phyloP scores from a whole-genome alignment of 257 asterid genomes.

The Rubia yunnanensis region DNA sequence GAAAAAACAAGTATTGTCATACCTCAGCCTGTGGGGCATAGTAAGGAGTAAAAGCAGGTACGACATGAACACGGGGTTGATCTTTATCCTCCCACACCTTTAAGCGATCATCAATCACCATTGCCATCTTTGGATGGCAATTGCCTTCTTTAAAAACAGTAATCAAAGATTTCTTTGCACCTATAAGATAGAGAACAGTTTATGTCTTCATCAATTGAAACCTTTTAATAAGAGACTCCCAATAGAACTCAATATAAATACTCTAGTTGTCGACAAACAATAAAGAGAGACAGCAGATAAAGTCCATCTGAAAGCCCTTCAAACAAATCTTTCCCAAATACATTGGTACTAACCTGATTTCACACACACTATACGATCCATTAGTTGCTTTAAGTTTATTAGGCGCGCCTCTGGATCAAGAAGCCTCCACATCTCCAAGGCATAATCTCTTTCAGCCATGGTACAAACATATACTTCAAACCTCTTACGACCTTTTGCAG shows the following conservation, averaged over 20 bases:
- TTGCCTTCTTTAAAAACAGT: conserved; percentile 80
- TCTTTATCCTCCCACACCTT: conserved; percentile 99
- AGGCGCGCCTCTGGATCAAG: conserved; percentile 85
- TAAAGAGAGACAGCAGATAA: background rate
- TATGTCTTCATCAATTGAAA: background rate
- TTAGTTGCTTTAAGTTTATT: conserved; percentile 56
- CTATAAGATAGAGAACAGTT: conserved; percentile 23
- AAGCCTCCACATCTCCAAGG: conserved; percentile 98
- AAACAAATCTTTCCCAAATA: background rate
- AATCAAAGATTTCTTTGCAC: conserved; percentile 84
- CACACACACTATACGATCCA: conserved; percentile 88
- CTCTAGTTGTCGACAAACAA: too few species aligned
- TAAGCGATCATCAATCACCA: conserved; percentile 96
- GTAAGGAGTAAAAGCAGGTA: conserved; percentile 95
- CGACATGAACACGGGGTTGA: conserved; percentile 96
- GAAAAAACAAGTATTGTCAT: conserved; percentile 9
- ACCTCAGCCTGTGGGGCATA: conserved; percentile 99
- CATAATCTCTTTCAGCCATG: conserved; percentile 98
- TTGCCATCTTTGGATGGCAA: conserved; percentile 96
- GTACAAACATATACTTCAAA: conserved; percentile 98
- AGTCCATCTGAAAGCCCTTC: background rate
- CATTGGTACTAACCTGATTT: conserved; percentile 53
- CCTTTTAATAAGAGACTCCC: background rate
- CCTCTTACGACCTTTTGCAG: conserved; percentile 89
- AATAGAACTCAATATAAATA: background rate